A percentile compares a stretch with the other conserved stretches of the same genome.
phyloP scores from a whole-genome alignment of 1,139 yeast genomes.

The Candida buenavistaensis region DNA sequence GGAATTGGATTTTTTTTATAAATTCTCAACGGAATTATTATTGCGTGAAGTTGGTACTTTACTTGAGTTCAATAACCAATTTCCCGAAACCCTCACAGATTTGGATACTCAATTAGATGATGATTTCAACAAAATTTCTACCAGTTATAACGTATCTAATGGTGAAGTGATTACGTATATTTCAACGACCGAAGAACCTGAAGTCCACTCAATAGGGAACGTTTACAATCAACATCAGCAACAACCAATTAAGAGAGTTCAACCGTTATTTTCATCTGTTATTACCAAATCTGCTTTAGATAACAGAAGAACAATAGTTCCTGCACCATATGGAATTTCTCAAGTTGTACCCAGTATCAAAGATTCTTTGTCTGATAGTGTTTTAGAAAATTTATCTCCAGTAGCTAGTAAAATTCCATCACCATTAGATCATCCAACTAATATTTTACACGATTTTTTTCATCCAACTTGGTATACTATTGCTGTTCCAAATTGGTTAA shows the following conservation, averaged over 20 bases:
- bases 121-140: slow-evolving; percentile 69
- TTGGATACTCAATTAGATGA: slow-evolving; percentile 35
- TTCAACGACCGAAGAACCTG: slow-evolving; percentile 33
- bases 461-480: slow-evolving; percentile 89
- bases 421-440: slow-evolving; percentile 64
- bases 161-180: slow-evolving; percentile 58
- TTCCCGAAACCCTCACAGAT: slow-evolving; percentile 19
- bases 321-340: slow-evolving; percentile 57
- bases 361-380: slow-evolving; percentile 27
- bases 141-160: slow-evolving; percentile 56
- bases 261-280: slow-evolving; percentile 71
- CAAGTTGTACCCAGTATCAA: slow-evolving; percentile 56
- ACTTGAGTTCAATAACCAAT: slow-evolving; percentile 19
- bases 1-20: slow-evolving; percentile 67
- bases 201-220: no score
- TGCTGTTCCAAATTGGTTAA: slow-evolving; percentile 81
- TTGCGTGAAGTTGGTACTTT: slow-evolving; percentile 65
- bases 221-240: no score
- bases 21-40: slow-evolving; percentile 66
- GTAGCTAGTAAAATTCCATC: slow-evolving; percentile 53
- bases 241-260: slow-evolving; percentile 31
- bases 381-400: slow-evolving; percentile 54
- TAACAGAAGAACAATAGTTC: slow-evolving; percentile 58
- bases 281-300: slow-evolving; percentile 67
- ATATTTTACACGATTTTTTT: slow-evolving; percentile 66